Percentiles rank a stretch among this genome's conserved stretches.
These are phyloP conservation scores for Saccharum officinarum DNA, from an alignment of 176 grass and related monocot species.

Conservation along the genomic window DNA sequence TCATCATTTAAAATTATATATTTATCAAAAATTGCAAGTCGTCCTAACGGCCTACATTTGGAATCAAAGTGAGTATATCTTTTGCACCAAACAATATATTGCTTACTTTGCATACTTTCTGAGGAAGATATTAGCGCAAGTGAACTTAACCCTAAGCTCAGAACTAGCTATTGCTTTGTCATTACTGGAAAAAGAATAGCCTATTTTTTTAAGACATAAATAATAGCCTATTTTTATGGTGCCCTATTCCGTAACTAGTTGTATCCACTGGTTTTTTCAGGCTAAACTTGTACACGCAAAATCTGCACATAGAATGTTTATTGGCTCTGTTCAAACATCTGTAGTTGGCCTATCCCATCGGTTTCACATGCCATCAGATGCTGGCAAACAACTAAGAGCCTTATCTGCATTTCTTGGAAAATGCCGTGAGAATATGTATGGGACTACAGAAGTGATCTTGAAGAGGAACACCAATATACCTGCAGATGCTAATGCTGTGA, in stretches of 20 bases:
- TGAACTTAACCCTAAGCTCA: neutral
- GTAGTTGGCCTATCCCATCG: conserved; percentile 87
- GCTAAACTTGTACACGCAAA: conserved; percentile 46
- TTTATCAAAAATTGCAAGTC: neutral
- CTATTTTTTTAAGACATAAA: neutral
- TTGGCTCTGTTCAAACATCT: conserved; percentile 80
- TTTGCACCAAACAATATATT: conserved; percentile 1
- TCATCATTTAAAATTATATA: neutral
- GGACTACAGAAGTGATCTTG: conserved; percentile 78
- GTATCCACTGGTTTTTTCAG: conserved; percentile 44
- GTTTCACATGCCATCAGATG: conserved; percentile 60
- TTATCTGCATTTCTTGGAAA: conserved; percentile 70
- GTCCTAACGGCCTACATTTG: neutral
- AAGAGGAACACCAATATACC: conserved; percentile 75
- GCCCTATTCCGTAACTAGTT: neutral
- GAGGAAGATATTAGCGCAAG: neutral
- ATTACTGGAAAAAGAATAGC: neutral
- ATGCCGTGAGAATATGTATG: conserved; percentile 60
- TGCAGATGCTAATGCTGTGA: conserved; percentile 92
- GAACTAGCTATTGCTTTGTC: neutral
- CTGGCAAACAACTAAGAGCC: conserved; percentile 62
- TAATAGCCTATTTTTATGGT: conserved; percentile 5
- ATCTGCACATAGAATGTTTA: conserved; percentile 30
- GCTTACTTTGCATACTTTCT: conserved; percentile 7
- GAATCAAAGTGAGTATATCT: neutral